A percentile compares a stretch with the other conserved stretches of the same genome.
phyloP scores from a whole-genome alignment of 192 early-diverging fungal species.

The Backusella tuberculispora region DNA sequence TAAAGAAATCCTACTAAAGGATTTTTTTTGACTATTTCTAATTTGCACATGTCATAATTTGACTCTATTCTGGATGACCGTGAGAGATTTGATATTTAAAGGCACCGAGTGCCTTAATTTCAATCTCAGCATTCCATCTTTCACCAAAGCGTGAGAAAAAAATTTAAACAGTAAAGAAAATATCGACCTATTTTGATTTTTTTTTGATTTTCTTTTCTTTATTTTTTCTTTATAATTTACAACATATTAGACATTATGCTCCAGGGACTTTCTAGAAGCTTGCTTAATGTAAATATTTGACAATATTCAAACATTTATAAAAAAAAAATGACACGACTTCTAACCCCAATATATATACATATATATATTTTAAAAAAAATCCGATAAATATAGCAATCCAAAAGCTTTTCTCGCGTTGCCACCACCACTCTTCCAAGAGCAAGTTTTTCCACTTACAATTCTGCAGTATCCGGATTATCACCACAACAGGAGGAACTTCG shows the following conservation, averaged over 20 bases:
- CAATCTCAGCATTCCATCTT: neutral
- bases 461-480: conserved; percentile 13
- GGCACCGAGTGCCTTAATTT: neutral
- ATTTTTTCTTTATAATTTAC: neutral
- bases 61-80: neutral
- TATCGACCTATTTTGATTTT: neutral
- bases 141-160: conserved; percentile 1
- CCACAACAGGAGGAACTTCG: conserved; percentile 60
- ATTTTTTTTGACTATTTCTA: neutral
- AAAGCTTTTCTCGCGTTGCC: neutral
- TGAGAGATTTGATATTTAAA: neutral
- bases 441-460: conserved; percentile 13
- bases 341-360: neutral
- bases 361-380: neutral
- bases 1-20: too few relatives aligned
- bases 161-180: conserved; percentile 7
- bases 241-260: neutral
- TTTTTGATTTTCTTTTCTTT: neutral
- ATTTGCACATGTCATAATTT: neutral
- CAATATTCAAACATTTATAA: neutral
- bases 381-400: neutral
- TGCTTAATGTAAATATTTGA: conserved; percentile 15
- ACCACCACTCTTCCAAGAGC: neutral
- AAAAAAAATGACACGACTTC: neutral
- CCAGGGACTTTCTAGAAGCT: neutral